A percentile compares a stretch with the other conserved stretches of the same genome.
Conservation (phyloP, 805 yeast species). For the Huiozyma sinensis region DNA sequence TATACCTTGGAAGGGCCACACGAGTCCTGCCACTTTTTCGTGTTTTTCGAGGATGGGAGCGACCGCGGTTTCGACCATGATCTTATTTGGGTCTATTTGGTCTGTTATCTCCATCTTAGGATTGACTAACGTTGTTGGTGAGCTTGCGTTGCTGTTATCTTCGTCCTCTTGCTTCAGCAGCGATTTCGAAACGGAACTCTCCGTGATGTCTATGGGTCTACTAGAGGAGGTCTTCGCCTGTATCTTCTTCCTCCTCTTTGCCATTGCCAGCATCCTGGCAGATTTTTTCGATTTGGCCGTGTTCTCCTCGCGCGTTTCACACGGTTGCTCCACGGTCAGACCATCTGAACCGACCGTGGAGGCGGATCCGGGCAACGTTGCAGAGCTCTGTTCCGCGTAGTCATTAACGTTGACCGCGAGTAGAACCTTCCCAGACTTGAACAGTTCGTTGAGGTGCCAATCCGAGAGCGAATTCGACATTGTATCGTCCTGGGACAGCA, state of each 20-base stretch:
- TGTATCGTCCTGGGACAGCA: constrained; percentile 17
- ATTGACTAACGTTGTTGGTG: constrained; percentile 19
- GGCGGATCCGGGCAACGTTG: neutral
- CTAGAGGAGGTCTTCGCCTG: constrained; percentile 42
- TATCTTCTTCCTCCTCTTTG: constrained; percentile 78
- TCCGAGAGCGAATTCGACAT: constrained; percentile 13
- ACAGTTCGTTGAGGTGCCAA: constrained; percentile 22
- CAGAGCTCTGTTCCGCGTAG: constrained; percentile 7
- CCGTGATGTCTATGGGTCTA: constrained; percentile 58
- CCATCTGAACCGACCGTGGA: neutral
- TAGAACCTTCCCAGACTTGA: constrained; percentile 21
- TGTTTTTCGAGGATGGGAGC: constrained; percentile 63
- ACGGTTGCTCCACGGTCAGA: neutral
- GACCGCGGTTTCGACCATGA: constrained; percentile 73
- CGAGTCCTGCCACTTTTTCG: constrained; percentile 57
- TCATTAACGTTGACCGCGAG: constrained; percentile 21
- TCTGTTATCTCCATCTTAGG: constrained; percentile 56
- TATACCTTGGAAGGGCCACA: constrained; percentile 93
- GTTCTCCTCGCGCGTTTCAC: neutral
- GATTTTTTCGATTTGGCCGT: constrained; percentile 29
- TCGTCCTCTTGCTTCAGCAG: constrained; percentile 22
- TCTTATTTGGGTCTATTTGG: constrained; percentile 68
- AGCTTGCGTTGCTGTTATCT: constrained; percentile 5
- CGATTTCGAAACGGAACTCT: constrained; percentile 51
- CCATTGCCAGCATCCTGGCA: constrained; percentile 86